A percentile compares a stretch with the other conserved stretches of the same genome.
phyloP scores from a whole-genome alignment of 1,284 basidiomycete genomes.

The Bothia castanella region DNA sequence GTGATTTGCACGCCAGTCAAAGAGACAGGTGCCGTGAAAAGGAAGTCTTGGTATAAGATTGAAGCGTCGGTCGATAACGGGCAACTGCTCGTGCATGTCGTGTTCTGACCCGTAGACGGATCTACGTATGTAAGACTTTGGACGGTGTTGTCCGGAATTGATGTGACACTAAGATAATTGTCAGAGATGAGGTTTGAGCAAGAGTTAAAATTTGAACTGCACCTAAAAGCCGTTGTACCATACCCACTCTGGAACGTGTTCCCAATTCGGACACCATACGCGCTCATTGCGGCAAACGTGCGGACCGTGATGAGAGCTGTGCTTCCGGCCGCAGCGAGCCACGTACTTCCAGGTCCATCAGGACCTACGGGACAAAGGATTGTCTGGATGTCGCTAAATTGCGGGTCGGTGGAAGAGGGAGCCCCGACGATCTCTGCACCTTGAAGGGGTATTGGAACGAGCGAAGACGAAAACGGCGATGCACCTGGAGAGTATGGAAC shows the following conservation, averaged over 20 bases:
- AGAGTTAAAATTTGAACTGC: constrained; percentile 24
- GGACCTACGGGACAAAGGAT: constrained; percentile 80
- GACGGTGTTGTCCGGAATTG: constrained; percentile 85
- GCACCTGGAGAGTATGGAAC: constrained; percentile 74
- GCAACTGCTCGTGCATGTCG: constrained; percentile 68
- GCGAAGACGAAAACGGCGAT: constrained; percentile 84
- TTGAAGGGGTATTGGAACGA: constrained; percentile 80
- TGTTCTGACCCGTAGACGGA: constrained; percentile 66
- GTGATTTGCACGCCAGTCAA: constrained; percentile 85
- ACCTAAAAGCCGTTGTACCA: constrained; percentile 86
- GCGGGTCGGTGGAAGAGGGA: constrained; percentile 61
- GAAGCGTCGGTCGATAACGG: constrained; percentile 71
- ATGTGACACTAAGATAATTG: constrained; percentile 56
- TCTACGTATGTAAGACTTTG: constrained; percentile 78
- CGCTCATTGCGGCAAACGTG: constrained; percentile 67
- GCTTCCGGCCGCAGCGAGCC: constrained; percentile 76
- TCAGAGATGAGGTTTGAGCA: background rate
- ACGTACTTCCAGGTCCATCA: constrained; percentile 80
- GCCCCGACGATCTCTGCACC: constrained; percentile 65
- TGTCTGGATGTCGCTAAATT: constrained; percentile 68
- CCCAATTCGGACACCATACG: constrained; percentile 80
- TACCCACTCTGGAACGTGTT: constrained; percentile 83
- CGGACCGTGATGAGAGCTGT: constrained; percentile 72
- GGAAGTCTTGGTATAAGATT: constrained; percentile 84
- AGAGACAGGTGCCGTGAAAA: constrained; percentile 60